phyloP scores from a whole-genome alignment of 495 filamentous ascomycete genomes.

The Xylaria cubensis region DNA sequence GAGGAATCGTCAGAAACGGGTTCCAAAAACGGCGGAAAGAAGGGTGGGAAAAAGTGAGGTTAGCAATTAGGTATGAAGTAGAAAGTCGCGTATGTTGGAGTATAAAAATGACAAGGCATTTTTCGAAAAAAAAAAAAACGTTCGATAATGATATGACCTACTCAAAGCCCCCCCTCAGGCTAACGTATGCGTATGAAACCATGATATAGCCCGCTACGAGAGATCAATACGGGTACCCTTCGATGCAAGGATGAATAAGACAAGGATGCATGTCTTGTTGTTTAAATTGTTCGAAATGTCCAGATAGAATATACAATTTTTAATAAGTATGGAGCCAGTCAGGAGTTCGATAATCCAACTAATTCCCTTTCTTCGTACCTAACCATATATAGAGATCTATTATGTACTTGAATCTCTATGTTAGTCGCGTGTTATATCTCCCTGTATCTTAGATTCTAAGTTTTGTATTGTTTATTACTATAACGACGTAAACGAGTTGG shows the following conservation, averaged over 20 bases:
- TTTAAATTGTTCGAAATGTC: too few relatives aligned
- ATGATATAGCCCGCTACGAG: not conserved
- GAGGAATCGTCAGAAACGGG: constrained; percentile 41
- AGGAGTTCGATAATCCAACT: too few relatives aligned
- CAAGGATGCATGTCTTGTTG: too few relatives aligned
- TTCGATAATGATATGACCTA: too few relatives aligned
- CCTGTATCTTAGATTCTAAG: not conserved
- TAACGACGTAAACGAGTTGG: not conserved
- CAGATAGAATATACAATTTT: too few relatives aligned
- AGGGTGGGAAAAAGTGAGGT: constrained; percentile 49
- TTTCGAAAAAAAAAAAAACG: not conserved
- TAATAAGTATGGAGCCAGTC: too few relatives aligned
- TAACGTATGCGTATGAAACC: too few relatives aligned
- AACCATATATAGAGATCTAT: not conserved
- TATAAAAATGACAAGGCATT: not conserved
- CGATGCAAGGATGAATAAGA: not conserved
- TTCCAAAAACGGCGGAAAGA: constrained; percentile 33
- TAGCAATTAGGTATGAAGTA: constrained; percentile 23
- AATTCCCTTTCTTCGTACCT: not conserved
- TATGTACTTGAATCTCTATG: not conserved
- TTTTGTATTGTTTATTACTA: not conserved
- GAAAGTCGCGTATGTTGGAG: not conserved
- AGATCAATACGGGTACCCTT: not conserved
- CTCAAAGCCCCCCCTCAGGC: too few relatives aligned
- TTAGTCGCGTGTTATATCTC: too few relatives aligned